A percentile compares a stretch with the other conserved stretches of the same genome.
Evolutionary conservation across 495 filamentous ascomycete species (phyloP).

Genomic region (Opeltia flavorubescens): DNA sequence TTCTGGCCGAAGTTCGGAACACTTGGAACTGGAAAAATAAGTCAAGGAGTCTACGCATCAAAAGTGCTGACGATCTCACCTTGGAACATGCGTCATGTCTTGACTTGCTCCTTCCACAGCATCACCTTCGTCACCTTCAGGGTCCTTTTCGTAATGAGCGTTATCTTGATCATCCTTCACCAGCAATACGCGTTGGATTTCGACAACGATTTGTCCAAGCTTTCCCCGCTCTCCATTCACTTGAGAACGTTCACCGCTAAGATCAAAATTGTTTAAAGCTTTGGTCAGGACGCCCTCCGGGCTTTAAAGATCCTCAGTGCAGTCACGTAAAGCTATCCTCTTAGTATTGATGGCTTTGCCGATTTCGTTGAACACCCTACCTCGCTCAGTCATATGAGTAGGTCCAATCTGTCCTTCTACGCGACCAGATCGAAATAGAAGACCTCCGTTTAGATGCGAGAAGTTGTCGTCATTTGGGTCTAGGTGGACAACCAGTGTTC

Average conservation of each 20-base stretch:
- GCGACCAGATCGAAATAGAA: conserved; percentile 9
- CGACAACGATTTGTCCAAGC: conserved; percentile 18
- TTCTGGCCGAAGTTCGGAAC: not conserved
- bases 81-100: conserved; percentile 14
- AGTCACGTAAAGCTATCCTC: conserved; percentile 10
- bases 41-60: not conserved
- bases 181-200: conserved; percentile 14
- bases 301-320: not conserved
- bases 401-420: conserved; percentile 12
- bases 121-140: conserved; percentile 12
- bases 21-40: not conserved
- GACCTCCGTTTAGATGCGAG: conserved; percentile 5
- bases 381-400: conserved; percentile 7
- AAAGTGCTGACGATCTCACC: not conserved
- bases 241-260: not conserved
- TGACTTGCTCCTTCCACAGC: not conserved
- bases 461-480: conserved; percentile 13
- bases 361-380: conserved; percentile 19
- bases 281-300: conserved; percentile 12
- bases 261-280: conserved; percentile 9
- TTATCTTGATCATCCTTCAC: conserved; percentile 5
- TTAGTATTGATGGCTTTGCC: conserved; percentile 19
- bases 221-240: conserved; percentile 5
- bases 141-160: conserved; percentile 1
- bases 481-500: conserved; percentile 13